These are phyloP conservation scores for Calonectria pseudoturangicola DNA, from an alignment of 2,329 filamentous ascomycete genomes.

Conservation along the genomic window DNA sequence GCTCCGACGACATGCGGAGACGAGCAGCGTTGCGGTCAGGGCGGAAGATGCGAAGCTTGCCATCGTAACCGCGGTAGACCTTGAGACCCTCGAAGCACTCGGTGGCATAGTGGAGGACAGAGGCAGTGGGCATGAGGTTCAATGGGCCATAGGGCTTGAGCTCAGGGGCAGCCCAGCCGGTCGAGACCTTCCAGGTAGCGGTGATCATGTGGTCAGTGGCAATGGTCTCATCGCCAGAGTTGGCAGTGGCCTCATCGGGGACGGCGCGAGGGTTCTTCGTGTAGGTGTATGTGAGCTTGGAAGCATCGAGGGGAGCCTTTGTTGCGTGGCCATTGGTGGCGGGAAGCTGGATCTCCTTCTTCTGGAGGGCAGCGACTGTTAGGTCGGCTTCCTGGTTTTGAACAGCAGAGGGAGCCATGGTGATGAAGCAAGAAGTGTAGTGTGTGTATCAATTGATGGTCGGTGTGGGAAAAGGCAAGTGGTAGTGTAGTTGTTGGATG, in stretches of 20 bases:
- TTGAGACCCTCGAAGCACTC: constrained; percentile 93
- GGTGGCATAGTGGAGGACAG: constrained; percentile 90
- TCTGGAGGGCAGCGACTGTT: constrained; percentile 70
- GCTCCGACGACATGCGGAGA: constrained; percentile 74
- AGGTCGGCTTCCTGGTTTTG: constrained; percentile 70
- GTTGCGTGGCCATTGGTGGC: constrained; percentile 66
- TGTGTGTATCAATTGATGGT: constrained; percentile 22
- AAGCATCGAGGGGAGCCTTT: constrained; percentile 76
- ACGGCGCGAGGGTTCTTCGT: constrained; percentile 71
- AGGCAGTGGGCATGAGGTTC: constrained; percentile 86
- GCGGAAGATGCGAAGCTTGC: constrained; percentile 85
- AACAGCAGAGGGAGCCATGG: constrained; percentile 70
- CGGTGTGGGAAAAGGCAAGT: neutral
- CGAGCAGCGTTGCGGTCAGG: constrained; percentile 82
- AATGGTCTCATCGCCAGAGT: constrained; percentile 70
- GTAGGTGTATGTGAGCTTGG: constrained; percentile 74
- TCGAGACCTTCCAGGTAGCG: constrained; percentile 77
- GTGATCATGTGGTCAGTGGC: constrained; percentile 94
- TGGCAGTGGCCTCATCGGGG: constrained; percentile 69
- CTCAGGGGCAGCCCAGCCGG: constrained; percentile 84
- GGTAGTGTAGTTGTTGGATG: neutral
- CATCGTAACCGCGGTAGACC: constrained; percentile 86
- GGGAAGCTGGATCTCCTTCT: constrained; percentile 65
- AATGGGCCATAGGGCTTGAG: constrained; percentile 87
- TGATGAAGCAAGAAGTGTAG: constrained; percentile 31